phyloP scores from a whole-genome alignment of 2,329 filamentous ascomycete species.

The Colletotrichum siamense region DNA sequence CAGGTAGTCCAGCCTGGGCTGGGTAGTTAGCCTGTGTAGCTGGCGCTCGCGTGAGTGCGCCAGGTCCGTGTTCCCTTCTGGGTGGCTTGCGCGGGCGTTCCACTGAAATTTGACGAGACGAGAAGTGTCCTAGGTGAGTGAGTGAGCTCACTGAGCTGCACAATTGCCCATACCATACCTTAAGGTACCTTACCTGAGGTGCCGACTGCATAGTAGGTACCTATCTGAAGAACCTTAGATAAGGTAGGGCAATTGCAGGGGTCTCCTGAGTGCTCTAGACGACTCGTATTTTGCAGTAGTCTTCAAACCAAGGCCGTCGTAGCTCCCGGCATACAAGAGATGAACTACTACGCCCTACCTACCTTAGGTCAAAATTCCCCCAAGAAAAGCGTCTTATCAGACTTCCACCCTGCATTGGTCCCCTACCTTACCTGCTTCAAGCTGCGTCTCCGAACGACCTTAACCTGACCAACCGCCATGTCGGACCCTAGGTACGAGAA shows the following conservation, averaged over 20 bases:
- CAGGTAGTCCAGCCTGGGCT: not conserved
- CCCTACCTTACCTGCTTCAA: not conserved
- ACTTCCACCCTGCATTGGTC: not conserved
- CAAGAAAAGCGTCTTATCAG: not conserved
- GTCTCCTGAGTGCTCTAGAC: not conserved
- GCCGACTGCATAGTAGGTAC: not conserved
- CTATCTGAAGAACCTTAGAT: not conserved
- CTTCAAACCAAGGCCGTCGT: not conserved
- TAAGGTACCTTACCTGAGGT: not conserved
- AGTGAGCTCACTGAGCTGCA: not conserved
- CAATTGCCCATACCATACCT: not conserved
- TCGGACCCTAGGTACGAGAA: not conserved
- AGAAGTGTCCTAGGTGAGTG: not conserved
- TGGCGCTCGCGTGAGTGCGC: not conserved
- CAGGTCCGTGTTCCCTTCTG: not conserved
- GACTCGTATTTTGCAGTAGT: not conserved
- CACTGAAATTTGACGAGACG: slow-evolving; percentile 10
- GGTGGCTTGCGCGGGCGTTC: slow-evolving; percentile 15
- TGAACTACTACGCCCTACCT: not conserved
- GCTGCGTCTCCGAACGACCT: not conserved
- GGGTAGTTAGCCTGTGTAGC: not conserved
- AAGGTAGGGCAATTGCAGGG: not conserved
- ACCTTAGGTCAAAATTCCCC: not conserved
- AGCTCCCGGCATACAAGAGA: not conserved
- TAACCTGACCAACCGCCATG: not conserved